Base-by-base conservation (phyloP, 2,329 filamentous ascomycete genomes). In the Phialemoniopsis sp. region DNA sequence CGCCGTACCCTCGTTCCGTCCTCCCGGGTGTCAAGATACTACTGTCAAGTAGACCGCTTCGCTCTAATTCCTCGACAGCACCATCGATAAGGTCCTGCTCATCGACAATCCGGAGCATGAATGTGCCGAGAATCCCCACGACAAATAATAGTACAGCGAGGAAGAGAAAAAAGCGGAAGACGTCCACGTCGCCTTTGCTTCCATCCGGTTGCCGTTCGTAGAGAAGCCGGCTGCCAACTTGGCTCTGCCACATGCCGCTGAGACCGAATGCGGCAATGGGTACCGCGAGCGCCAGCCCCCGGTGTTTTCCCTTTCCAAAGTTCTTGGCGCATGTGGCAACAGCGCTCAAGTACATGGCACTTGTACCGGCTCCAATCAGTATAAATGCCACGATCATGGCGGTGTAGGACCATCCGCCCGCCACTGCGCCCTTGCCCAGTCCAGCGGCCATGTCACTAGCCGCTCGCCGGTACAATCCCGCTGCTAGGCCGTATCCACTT, bases 321-420 rank as follows among this genome's bases (percentile, higher is more conserved):
- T 97, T 98, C 79, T 98, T 98, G 29, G 93, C 93, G 56, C 89
- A 95, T 0, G 91, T 95, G 7, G 91, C 91, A n/a, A 98, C 85
- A 3, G 89, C 85, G 37, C 83, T 78, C 40, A 97, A 73, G 61
- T 97, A 98, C 80, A 97, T 89, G 60, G 80, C 80, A 48, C 86
- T 87, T 0, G 91, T 96, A 5, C 81, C 91, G 46, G 84, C 76
- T 2, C 93, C 93, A 42, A 98, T 81, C 37, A 78, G 76, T 34
- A 90, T 73, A 59, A 97, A 98, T 1, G 89, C 84, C 39, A 88
- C 58, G 6, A 96, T 69, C 91, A 98, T 95, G 50, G 86, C 70
- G 48, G 76, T 77, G 51, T 94, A 89, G 0, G 89, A 84, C 76
- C 81, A 86, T 40, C 53, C 67, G 37, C 56, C 56, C 49, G 37